Percentiles rank a stretch among this genome's conserved stretches.
phyloP scores from a whole-genome alignment of 2,329 filamentous ascomycete genomes.

The Neopestalotiopsis sp. region DNA sequence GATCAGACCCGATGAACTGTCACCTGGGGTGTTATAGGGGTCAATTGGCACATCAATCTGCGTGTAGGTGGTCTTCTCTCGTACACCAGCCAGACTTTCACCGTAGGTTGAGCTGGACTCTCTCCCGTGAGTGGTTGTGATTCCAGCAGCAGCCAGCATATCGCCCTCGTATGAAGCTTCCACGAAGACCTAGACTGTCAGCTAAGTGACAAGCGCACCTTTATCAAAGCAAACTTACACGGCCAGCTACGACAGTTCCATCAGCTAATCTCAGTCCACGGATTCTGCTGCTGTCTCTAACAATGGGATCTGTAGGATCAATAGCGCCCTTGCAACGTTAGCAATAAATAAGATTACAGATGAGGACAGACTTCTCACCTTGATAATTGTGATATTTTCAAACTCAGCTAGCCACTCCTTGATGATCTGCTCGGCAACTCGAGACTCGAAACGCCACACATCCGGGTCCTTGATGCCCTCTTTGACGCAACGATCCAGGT shows the following conservation, averaged over 20 bases:
- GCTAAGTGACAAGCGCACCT: background rate
- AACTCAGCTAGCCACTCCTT: slow-evolving; percentile 25
- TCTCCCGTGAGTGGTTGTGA: slow-evolving; percentile 24
- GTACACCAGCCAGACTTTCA: slow-evolving; percentile 23
- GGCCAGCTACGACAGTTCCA: slow-evolving; percentile 17
- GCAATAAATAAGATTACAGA: background rate
- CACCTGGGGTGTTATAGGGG: slow-evolving; percentile 25
- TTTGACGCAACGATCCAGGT: slow-evolving; percentile 23
- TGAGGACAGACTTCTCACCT: background rate
- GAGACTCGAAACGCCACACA: slow-evolving; percentile 29
- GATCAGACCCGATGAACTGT: slow-evolving; percentile 10
- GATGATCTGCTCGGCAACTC: slow-evolving; percentile 27
- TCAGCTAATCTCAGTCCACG: slow-evolving; percentile 18
- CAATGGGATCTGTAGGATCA: background rate
- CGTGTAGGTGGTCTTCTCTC: slow-evolving; percentile 24
- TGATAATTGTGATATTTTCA: slow-evolving; percentile 18
- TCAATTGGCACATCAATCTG: slow-evolving; percentile 29
- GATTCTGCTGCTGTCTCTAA: slow-evolving; percentile 17
- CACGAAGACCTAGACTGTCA: slow-evolving; percentile 25
- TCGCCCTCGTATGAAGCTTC: slow-evolving; percentile 35
- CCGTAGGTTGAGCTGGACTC: background rate
- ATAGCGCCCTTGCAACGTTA: background rate
- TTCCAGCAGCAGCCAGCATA: slow-evolving; percentile 27
- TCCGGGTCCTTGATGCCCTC: slow-evolving; percentile 23
- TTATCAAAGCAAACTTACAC: background rate